Base-by-base conservation (phyloP, 2,329 filamentous ascomycete genomes). In the Mycogone perniciosa region DNA sequence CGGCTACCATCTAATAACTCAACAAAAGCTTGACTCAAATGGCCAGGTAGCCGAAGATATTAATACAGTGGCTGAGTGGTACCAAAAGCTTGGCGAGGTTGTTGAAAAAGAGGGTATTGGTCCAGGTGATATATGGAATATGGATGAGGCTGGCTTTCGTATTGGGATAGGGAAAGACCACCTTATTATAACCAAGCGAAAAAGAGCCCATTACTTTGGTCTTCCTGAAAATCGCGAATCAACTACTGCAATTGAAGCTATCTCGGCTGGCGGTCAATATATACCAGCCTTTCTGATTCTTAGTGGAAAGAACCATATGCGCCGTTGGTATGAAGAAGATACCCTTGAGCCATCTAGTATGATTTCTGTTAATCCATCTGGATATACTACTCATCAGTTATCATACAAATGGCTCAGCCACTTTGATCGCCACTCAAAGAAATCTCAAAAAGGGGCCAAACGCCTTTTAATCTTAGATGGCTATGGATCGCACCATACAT, bases 401-500 rank as follows among this genome's bases (percentile, higher is more conserved):
- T 60, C 62, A 31, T 52, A 71, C 42, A 43, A 55, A 26, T 72
- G 55, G 68, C 55, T 70, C 35, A 35, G 66, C 59, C 56, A 69
- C 59, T 70, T 71, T 57, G 56, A 67, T 51, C 54, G 57, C 47
- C 55, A 65, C 56, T 66, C 57, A 56, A 31, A 60, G 67, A 6
- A 42, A 9, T 46, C n/a, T n/a, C n/a, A n/a, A n/a, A n/a, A n/a
- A n/a, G n/a, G n/a, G n/a, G n/a, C n/a, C n/a, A 65, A 67, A 59
- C 54, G 59, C 30, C 58, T 72, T 5, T 57, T 73, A 4, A 61
- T 73, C 50, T 55, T 73, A 33, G 62, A 73, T 58, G 57, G 66
- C 44, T 56, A 72, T 60, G 51, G 62, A 51, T 70, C 62, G 53
- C 56, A 72, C 58, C 37, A 64, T 39, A 66, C 58, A n/a, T 4